Evolutionary conservation across 139 green algal species (phyloP).

Genomic region (Coelastrella sp.): DNA sequence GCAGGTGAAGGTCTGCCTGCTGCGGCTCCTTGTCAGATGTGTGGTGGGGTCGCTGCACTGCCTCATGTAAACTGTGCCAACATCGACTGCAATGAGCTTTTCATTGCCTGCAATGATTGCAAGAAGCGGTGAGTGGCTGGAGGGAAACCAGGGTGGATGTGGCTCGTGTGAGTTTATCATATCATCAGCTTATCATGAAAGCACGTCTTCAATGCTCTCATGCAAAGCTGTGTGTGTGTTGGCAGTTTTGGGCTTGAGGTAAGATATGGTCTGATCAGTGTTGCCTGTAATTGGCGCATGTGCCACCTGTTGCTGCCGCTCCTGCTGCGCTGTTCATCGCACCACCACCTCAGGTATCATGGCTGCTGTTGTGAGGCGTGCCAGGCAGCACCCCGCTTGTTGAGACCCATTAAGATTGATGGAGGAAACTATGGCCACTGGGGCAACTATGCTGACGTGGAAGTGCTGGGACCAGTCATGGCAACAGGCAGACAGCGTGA

Average conservation of each 20-base stretch:
- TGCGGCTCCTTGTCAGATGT: conserved; percentile 82
- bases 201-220: too few relatives aligned
- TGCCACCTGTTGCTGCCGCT: not conserved
- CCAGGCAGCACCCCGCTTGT: conserved; percentile 76
- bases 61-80: conserved; percentile 96
- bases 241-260: not conserved
- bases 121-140: conserved; percentile 24
- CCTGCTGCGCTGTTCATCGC: not conserved
- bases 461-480: not conserved
- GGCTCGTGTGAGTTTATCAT: too few relatives aligned
- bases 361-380: conserved; percentile 90
- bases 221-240: not conserved
- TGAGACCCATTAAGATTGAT: conserved; percentile 78
- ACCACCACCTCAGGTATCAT: conserved; percentile 11
- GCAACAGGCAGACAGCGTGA: not conserved
- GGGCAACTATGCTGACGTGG: conserved; percentile 43
- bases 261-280: too few relatives aligned
- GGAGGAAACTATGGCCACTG: conserved; percentile 66
- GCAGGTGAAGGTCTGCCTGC: conserved; percentile 57
- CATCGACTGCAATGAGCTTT: conserved; percentile 93
- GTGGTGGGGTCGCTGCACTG: conserved; percentile 73
- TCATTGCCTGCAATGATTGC: conserved; percentile 79
- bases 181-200: too few relatives aligned
- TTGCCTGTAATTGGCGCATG: not conserved
- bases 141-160: too few relatives aligned